Evolutionary conservation across 2,329 filamentous ascomycete species (phyloP).

Genomic region (Cyphellophora attinorum): DNA sequence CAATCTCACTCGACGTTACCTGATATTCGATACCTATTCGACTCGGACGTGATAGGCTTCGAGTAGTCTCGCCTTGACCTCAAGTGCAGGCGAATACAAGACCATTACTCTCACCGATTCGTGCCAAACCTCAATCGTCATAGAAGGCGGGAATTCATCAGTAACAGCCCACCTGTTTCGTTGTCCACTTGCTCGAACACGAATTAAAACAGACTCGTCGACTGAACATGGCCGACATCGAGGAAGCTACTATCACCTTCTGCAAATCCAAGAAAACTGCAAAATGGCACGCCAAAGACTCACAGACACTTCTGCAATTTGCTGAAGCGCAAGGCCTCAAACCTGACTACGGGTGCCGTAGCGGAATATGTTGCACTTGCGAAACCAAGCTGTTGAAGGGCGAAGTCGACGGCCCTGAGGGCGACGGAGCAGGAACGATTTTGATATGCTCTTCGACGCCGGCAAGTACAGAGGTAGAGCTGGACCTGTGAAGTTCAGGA

Average conservation of each 20-base stretch:
- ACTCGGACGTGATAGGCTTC: too few species aligned
- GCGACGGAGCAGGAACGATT: constrained; percentile 10
- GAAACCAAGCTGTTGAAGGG: constrained; percentile 14
- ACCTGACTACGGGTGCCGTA: constrained; percentile 14
- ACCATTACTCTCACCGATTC: too few species aligned
- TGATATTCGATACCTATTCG: too few species aligned
- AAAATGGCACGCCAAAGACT: constrained; percentile 14
- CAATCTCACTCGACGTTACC: too few species aligned
- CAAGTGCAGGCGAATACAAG: too few species aligned
- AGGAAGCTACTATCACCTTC: constrained; percentile 14
- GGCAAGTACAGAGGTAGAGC: constrained; percentile 12
- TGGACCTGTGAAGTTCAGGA: constrained; percentile 13
- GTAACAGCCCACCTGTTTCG: too few species aligned
- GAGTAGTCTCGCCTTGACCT: too few species aligned
- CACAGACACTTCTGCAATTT: constrained; percentile 12
- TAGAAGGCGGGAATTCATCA: too few species aligned
- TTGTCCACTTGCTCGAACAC: too few species aligned
- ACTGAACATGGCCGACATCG: constrained; percentile 13
- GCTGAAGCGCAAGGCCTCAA: constrained; percentile 14
- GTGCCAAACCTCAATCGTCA: too few species aligned
- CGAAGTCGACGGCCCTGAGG: constrained; percentile 11
- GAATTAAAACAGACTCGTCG: not conserved
- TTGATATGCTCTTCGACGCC: constrained; percentile 14
- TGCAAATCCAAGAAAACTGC: constrained; percentile 13
- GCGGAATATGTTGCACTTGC: constrained; percentile 13